These are phyloP conservation scores for Akanthomyces lecanii DNA, from an alignment of 2,329 filamentous ascomycete species.

Conservation along the genomic window DNA sequence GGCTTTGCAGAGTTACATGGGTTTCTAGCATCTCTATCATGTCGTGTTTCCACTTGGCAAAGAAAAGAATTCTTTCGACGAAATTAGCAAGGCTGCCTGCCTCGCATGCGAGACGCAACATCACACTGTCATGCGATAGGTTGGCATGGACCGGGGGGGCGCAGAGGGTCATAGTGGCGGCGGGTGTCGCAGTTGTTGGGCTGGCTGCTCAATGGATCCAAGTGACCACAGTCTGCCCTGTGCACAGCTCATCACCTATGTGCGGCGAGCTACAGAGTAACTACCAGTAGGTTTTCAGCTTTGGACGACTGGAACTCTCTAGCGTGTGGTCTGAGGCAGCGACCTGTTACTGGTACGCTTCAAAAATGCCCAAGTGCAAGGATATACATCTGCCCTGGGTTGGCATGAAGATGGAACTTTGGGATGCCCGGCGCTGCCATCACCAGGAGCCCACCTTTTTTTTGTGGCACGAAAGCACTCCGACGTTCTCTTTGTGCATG, in stretches of 20 bases:
- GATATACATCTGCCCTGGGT: too few relatives aligned
- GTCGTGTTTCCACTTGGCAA: not conserved
- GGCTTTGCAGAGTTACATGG: not conserved
- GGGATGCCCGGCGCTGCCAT: not conserved
- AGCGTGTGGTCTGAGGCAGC: not conserved
- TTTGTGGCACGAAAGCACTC: not conserved
- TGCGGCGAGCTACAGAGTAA: too few relatives aligned
- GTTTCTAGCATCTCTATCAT: not conserved
- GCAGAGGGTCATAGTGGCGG: not conserved
- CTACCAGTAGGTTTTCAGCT: not conserved
- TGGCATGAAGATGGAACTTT: too few relatives aligned
- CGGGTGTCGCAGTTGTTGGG: not conserved
- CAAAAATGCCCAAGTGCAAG: too few relatives aligned
- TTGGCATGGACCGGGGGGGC: not conserved
- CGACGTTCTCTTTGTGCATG: not conserved
- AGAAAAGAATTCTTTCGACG: not conserved
- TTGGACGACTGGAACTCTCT: not conserved
- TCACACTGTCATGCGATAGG: not conserved
- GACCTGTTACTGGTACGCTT: too few relatives aligned
- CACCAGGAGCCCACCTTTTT: not conserved
- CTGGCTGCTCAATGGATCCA: not conserved
- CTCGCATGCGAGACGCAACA: not conserved
- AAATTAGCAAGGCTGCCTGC: constrained; percentile 1
- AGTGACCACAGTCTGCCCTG: not conserved
- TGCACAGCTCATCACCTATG: not conserved